Evolutionary conservation across 257 asterid genomes (phyloP).

Genomic region (Verbena officinalis): DNA sequence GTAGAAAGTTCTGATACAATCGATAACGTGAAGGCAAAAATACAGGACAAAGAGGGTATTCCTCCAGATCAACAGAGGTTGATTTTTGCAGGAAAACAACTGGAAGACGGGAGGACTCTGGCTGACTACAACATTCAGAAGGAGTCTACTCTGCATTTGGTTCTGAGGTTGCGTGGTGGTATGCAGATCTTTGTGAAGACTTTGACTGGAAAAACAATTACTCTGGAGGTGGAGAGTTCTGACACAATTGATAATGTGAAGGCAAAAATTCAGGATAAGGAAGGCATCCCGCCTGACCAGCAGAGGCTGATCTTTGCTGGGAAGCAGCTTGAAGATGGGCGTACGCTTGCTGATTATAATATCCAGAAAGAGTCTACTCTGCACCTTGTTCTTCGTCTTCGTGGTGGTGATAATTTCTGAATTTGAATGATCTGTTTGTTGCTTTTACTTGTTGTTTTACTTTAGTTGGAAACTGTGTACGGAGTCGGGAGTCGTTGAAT

Average conservation of each 20-base stretch:
- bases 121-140: slow-evolving; percentile 33
- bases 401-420: slow-evolving; percentile 27
- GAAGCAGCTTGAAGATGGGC: slow-evolving; percentile 31
- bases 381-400: slow-evolving; percentile 33
- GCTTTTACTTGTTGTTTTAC: background rate
- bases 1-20: slow-evolving; percentile 33
- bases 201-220: slow-evolving; percentile 22
- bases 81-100: slow-evolving; percentile 29
- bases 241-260: slow-evolving; percentile 28
- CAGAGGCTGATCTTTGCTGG: slow-evolving; percentile 33
- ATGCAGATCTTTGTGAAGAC: slow-evolving; percentile 35
- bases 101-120: slow-evolving; percentile 27
- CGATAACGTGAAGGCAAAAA: slow-evolving; percentile 27
- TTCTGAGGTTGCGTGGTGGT: slow-evolving; percentile 33
- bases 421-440: background rate
- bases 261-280: slow-evolving; percentile 29
- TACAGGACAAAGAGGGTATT: slow-evolving; percentile 30
- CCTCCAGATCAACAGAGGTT: slow-evolving; percentile 32
- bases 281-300: slow-evolving; percentile 28
- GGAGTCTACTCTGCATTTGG: slow-evolving; percentile 32
- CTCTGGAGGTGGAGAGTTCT: slow-evolving; percentile 27
- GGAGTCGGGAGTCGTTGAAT: no score
- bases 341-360: slow-evolving; percentile 31
- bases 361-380: slow-evolving; percentile 34
- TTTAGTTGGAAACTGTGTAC: background rate